phyloP scores from a whole-genome alignment of 345 rosid species.

The Citrus hindsii region DNA sequence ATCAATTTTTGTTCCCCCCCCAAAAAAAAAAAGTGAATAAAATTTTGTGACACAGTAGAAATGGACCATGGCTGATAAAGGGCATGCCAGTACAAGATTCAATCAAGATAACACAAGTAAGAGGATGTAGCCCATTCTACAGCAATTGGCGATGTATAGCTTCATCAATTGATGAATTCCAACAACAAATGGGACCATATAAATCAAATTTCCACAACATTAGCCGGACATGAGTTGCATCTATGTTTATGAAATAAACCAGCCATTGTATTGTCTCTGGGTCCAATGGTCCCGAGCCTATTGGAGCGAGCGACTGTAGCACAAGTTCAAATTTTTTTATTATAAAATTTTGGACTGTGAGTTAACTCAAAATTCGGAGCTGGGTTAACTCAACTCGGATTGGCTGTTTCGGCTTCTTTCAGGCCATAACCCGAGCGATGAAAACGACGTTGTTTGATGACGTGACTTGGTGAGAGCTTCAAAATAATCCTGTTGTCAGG shows the following conservation, averaged over 20 bases:
- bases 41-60: neutral
- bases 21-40: too few relatives aligned
- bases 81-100: neutral
- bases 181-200: conserved; percentile 9
- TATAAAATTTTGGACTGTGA: neutral
- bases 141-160: neutral
- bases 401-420: neutral
- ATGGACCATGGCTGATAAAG: neutral
- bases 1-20: too few relatives aligned
- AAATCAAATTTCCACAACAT: conserved; percentile 16
- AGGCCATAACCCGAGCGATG: neutral
- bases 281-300: conserved; percentile 35
- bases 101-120: too few relatives aligned
- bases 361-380: neutral
- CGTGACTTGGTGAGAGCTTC: neutral
- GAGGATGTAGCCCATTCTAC: neutral
- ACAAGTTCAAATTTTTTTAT: too few relatives aligned
- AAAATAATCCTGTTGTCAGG: neutral
- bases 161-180: conserved; percentile 15
- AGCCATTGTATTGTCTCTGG: conserved; percentile 6
- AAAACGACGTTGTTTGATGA: neutral
- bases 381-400: neutral
- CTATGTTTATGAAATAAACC: conserved; percentile 21
- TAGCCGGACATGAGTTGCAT: conserved; percentile 31
- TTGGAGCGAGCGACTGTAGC: conserved; percentile 4